Evolutionary conservation across 75 land plant species (phyloP).

Genomic region (Gnetum montanum): DNA sequence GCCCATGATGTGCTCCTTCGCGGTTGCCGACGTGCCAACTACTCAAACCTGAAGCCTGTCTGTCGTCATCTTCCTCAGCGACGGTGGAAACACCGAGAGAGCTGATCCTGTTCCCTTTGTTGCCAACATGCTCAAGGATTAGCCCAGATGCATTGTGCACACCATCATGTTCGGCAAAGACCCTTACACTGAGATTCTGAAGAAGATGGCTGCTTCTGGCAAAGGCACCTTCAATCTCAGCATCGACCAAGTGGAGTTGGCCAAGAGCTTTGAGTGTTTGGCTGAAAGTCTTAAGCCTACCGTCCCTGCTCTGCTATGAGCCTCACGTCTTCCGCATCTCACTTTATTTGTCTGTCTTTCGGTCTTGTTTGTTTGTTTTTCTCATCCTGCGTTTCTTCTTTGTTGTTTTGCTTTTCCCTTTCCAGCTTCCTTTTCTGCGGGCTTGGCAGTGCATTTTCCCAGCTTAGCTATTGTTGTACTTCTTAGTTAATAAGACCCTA

Average conservation of each 20-base stretch:
- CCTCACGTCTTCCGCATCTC: no score
- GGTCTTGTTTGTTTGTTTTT: no score
- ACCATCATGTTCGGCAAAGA: slow-evolving; percentile 28
- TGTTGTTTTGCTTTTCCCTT: no score
- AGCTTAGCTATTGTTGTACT: no score
- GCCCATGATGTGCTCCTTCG: slow-evolving; percentile 6
- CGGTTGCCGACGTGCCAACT: not conserved
- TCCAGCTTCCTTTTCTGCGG: no score
- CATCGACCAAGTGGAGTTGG: slow-evolving; percentile 19
- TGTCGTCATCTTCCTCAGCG: slow-evolving; percentile 21
- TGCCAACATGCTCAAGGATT: not conserved
- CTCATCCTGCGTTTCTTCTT: no score
- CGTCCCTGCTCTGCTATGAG: slow-evolving; percentile 10
- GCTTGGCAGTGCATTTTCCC: no score
- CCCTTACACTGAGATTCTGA: slow-evolving; percentile 3
- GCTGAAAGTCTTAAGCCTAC: slow-evolving; percentile 17
- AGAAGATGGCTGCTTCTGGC: slow-evolving; percentile 19
- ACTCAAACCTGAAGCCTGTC: slow-evolving; percentile 7
- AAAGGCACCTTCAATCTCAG: slow-evolving; percentile 17
- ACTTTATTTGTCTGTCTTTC: no score
- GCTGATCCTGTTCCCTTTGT: slow-evolving; percentile 11
- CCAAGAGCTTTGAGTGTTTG: slow-evolving; percentile 14
- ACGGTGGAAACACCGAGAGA: slow-evolving; percentile 19
- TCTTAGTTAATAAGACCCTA: no score
- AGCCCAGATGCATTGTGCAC: slow-evolving; percentile 10